Evolutionary conservation across 257 asterid species (phyloP).

Genomic region (Gentiana dahurica): DNA sequence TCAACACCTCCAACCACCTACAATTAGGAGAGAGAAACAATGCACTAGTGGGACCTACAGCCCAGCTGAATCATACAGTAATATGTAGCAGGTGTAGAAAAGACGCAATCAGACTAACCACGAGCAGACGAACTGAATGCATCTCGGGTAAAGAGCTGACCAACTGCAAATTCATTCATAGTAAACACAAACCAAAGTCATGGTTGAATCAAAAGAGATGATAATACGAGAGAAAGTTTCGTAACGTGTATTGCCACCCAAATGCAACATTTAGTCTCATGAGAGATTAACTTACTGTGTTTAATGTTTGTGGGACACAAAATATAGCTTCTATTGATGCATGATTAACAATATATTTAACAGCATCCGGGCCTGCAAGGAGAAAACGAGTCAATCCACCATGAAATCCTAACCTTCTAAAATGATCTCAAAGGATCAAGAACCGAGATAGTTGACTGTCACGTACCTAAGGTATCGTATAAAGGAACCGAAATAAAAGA

Average conservation of each 20-base stretch:
- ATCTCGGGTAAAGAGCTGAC: conserved; percentile 68
- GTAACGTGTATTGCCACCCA: no score
- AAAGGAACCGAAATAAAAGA: conserved; percentile 57
- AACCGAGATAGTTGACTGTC: neutral
- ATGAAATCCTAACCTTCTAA: neutral
- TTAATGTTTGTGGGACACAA: conserved; percentile 41
- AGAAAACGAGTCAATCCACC: conserved; percentile 8
- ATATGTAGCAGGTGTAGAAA: neutral
- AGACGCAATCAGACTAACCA: conserved; percentile 40
- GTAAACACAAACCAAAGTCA: neutral
- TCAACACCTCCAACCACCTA: conserved; percentile 90
- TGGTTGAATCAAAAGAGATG: no score
- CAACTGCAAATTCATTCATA: conserved; percentile 33
- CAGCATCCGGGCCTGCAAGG: conserved; percentile 65
- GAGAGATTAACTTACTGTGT: conserved; percentile 29
- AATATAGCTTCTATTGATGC: conserved; percentile 49
- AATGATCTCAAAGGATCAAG: neutral
- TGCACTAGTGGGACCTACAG: conserved; percentile 2
- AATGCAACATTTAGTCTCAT: no score
- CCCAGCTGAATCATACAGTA: neutral
- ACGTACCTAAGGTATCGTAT: conserved; percentile 67
- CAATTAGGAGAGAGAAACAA: conserved; percentile 14
- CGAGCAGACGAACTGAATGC: conserved; percentile 67
- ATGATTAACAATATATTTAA: conserved; percentile 54
- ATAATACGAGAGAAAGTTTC: no score